phyloP scores from a whole-genome alignment of 176 grass and related monocot species.

The Themeda triandra region DNA sequence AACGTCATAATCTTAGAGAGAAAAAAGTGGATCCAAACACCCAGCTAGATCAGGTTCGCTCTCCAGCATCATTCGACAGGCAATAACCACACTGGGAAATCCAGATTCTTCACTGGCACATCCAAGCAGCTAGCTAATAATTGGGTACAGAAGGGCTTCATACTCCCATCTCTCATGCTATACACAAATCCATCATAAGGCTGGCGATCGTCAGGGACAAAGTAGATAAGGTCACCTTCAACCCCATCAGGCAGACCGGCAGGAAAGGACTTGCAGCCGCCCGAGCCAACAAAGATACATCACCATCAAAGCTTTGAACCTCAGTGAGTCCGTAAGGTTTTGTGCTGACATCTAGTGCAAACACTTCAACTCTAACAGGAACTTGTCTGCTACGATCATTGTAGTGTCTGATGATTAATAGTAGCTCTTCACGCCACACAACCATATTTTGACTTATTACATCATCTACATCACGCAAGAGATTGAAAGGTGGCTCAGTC shows the following conservation, averaged over 20 bases:
- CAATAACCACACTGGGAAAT: no score
- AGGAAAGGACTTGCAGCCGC: conserved; percentile 27
- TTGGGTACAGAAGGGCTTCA: not conserved
- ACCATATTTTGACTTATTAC: not conserved
- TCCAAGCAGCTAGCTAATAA: not conserved
- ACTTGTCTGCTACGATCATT: not conserved
- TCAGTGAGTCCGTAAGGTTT: conserved; percentile 5
- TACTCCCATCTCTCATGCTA: not conserved
- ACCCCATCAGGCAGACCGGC: conserved; percentile 6
- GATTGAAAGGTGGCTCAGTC: not conserved
- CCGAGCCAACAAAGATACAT: conserved; percentile 9
- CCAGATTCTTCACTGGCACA: no score
- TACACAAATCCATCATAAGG: not conserved
- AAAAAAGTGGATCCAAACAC: no score
- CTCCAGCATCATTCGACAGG: no score
- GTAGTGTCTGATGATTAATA: conserved; percentile 18
- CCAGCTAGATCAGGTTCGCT: no score
- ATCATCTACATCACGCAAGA: not conserved
- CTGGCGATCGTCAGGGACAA: not conserved
- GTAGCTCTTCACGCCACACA: not conserved
- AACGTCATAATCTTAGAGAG: no score
- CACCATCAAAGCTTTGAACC: conserved; percentile 9
- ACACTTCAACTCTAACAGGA: not conserved
- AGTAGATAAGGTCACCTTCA: conserved; percentile 13
- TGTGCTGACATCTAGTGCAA: conserved; percentile 19